Conservation (phyloP, 768 basidiomycete genomes). For the Porphyrellus cyaneotinctus region DNA sequence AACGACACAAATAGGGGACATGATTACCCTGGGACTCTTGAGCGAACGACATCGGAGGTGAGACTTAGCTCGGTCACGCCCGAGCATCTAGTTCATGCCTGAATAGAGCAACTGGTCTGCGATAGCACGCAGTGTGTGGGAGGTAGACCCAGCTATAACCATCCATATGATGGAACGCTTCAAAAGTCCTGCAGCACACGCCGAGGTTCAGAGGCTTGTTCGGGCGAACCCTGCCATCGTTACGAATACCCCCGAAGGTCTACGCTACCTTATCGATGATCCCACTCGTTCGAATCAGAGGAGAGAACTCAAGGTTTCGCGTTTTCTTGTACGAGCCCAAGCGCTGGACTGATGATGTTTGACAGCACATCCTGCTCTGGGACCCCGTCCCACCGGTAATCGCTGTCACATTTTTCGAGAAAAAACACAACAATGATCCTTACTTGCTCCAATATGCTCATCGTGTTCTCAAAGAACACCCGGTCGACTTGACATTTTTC, state of each 20-base stretch:
- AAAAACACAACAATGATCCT: conserved; percentile 78
- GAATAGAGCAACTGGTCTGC: conserved; percentile 59
- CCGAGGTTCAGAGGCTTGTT: conserved; percentile 75
- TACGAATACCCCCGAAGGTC: conserved; percentile 74
- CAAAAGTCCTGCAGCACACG: conserved; percentile 57
- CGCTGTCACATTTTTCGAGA: conserved; percentile 82
- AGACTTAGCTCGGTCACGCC: conserved; percentile 9
- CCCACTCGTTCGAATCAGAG: conserved; percentile 50
- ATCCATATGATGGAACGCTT: conserved; percentile 87
- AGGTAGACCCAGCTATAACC: conserved; percentile 75
- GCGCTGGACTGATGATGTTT: neutral
- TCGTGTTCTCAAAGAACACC: conserved; percentile 90
- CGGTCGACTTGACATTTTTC: conserved; percentile 94
- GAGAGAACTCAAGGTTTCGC: conserved; percentile 70
- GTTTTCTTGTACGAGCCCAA: neutral
- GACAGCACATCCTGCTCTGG: conserved; percentile 84
- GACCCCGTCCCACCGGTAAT: conserved; percentile 80
- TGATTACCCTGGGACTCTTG: conserved; percentile 53
- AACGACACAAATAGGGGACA: conserved; percentile 68
- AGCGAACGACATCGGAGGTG: conserved; percentile 64
- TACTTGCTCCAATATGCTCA: conserved; percentile 93
- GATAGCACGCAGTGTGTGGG: conserved; percentile 76
- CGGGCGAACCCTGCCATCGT: conserved; percentile 67
- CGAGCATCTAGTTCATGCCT: conserved; percentile 3
- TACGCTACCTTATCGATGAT: conserved; percentile 77